phyloP scores from a whole-genome alignment of 176 grass and related monocot species.

The Pontederia paniculata region DNA sequence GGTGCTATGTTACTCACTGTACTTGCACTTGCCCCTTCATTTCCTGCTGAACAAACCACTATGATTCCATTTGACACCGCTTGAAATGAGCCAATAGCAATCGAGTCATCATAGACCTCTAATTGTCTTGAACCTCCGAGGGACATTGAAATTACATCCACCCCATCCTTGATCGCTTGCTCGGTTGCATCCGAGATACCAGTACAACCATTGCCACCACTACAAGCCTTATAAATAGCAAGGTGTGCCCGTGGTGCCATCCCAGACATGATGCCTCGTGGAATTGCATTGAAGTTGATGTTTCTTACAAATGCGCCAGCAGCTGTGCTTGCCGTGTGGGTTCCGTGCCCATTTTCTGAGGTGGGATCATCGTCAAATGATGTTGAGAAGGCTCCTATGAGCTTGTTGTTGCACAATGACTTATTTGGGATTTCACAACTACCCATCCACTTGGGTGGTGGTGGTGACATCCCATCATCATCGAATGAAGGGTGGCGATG shows the following conservation, averaged over 20 bases:
- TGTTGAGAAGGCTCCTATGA: conserved; percentile 1
- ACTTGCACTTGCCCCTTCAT: background rate
- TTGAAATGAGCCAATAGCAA: conserved; percentile 38
- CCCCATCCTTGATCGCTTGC: too few species aligned
- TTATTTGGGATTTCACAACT: background rate
- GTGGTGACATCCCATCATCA: conserved; percentile 1
- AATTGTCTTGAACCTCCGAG: conserved; percentile 4
- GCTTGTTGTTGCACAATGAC: too few species aligned
- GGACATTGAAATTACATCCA: conserved; percentile 10
- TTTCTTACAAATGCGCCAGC: conserved; percentile 6
- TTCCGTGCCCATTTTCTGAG: conserved; percentile 6
- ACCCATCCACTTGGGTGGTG: conserved; percentile 13
- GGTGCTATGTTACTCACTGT: conserved; percentile 42
- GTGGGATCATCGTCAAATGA: background rate
- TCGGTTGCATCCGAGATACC: background rate
- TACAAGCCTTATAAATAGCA: conserved; percentile 27
- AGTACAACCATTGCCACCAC: background rate
- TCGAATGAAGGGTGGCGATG: conserved; percentile 9
- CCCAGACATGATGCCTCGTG: conserved; percentile 5
- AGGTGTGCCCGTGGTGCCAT: conserved; percentile 12
- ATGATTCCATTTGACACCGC: conserved; percentile 28
- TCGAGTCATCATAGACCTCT: conserved; percentile 26
- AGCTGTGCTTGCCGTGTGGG: conserved; percentile 5
- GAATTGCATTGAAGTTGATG: background rate
- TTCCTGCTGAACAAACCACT: conserved; percentile 42